Evolutionary conservation across 75 land plant genomes (phyloP).

Genomic region (Adiantum capillusveneris): DNA sequence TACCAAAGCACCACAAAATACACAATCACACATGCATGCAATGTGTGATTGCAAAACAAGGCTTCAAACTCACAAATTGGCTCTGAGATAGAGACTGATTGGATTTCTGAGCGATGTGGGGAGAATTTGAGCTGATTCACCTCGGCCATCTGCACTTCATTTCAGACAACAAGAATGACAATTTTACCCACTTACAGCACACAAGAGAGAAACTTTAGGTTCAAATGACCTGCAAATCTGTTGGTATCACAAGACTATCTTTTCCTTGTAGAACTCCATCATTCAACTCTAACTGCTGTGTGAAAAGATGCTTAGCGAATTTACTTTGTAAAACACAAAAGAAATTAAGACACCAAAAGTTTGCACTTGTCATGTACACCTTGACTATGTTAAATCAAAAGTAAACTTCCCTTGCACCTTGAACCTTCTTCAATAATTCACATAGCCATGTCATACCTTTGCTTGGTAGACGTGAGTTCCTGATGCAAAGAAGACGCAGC

Average conservation of each 20-base stretch:
- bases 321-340: not conserved
- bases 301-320: not conserved
- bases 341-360: not conserved
- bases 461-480: conserved; percentile 45
- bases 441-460: conserved; percentile 28
- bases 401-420: not conserved
- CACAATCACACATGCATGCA: no score
- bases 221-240: conserved; percentile 34
- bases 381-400: not conserved
- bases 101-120: not conserved
- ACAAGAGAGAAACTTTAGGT: not conserved
- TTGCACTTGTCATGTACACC: not conserved
- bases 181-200: not conserved
- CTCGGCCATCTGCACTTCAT: conserved; percentile 1
- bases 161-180: not conserved
- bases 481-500: conserved; percentile 60
- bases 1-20: no score
- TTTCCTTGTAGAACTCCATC: conserved; percentile 52
- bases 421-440: not conserved
- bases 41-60: no score
- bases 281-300: conserved; percentile 32
- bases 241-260: conserved; percentile 68
- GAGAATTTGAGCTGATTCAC: not conserved
- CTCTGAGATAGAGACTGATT: not conserved
- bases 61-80: not conserved